Conservation (phyloP, 768 basidiomycete genomes). For the Boletus pseudo-olivaceus region DNA sequence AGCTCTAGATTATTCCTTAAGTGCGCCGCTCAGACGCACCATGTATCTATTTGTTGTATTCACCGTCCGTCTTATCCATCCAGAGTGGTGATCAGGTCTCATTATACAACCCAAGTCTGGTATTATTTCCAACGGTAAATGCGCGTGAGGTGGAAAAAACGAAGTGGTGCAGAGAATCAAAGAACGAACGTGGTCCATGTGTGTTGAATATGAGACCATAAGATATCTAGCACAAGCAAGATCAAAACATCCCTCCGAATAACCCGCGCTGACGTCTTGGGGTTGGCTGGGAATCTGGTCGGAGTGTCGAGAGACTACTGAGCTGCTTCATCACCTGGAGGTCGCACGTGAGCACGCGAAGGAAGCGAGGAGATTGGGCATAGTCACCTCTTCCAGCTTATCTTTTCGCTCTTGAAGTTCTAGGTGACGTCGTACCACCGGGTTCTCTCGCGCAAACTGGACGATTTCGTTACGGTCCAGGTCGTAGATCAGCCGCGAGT, state of each 20-base stretch:
- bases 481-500: slow-evolving; percentile 88
- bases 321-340: slow-evolving; percentile 90
- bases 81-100: slow-evolving; percentile 17
- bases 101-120: slow-evolving; percentile 13
- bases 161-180: background rate
- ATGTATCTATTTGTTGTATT: background rate
- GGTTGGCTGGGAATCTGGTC: slow-evolving; percentile 73
- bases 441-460: slow-evolving; percentile 95
- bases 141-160: background rate
- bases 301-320: slow-evolving; percentile 84
- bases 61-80: background rate
- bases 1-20: slow-evolving; percentile 32
- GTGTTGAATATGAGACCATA: background rate
- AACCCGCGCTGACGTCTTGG: slow-evolving; percentile 74
- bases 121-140: background rate
- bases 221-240: slow-evolving; percentile 6
- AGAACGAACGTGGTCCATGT: slow-evolving; percentile 12
- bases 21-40: too few relatives aligned
- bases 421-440: slow-evolving; percentile 77
- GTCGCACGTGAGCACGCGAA: slow-evolving; percentile 3
- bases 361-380: background rate
- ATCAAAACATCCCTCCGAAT: slow-evolving; percentile 75
- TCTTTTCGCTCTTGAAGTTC: slow-evolving; percentile 97
- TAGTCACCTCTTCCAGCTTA: slow-evolving; percentile 86
- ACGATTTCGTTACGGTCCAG: slow-evolving; percentile 88